Percentiles rank a stretch among this genome's conserved stretches.
Conservation (phyloP, 805 yeast genomes). For the Sporopachydermia quercuum region DNA sequence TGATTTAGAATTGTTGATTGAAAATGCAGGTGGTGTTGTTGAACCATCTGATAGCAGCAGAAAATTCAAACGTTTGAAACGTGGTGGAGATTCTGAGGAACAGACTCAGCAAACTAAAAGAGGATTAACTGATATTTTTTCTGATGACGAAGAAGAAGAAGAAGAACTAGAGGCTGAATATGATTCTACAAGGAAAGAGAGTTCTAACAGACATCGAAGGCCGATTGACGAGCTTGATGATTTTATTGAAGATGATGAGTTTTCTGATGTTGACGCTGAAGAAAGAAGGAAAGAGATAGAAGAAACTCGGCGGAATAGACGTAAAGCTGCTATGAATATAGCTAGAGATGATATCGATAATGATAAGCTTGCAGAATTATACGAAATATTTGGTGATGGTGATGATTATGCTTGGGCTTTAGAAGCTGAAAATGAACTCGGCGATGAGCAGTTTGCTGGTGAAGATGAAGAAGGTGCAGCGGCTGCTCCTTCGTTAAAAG, state of each 20-base stretch:
- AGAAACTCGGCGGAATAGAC: conserved; percentile 32
- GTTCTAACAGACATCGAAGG: conserved; percentile 14
- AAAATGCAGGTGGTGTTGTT: conserved; percentile 62
- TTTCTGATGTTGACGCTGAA: conserved; percentile 59
- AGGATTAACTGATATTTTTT: conserved; percentile 54
- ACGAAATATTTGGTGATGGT: conserved; percentile 94
- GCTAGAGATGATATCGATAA: conserved; percentile 46
- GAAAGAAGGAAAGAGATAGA: conserved; percentile 40
- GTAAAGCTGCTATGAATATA: conserved; percentile 32
- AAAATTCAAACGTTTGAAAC: conserved; percentile 70
- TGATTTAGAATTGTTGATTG: conserved; percentile 82
- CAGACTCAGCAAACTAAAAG: conserved; percentile 10
- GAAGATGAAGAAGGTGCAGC: conserved; percentile 39
- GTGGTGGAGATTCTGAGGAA: conserved; percentile 38
- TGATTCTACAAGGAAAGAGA: conserved; percentile 14
- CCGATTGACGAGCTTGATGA: conserved; percentile 80
- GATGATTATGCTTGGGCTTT: conserved; percentile 97
- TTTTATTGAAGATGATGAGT: conserved; percentile 94
- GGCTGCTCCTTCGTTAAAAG: conserved; percentile 47
- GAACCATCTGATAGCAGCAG: conserved; percentile 9
- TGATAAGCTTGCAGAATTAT: conserved; percentile 83
- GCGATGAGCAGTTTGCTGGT: too few relatives aligned
- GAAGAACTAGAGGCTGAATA: conserved; percentile 21
- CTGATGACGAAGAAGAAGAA: conserved; percentile 36
- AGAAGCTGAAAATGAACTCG: conserved; percentile 72